Percentiles rank a stretch among this genome's conserved stretches.
Conservation (phyloP, 495 filamentous ascomycete genomes). For the Thermothielavioides terrestris region DNA sequence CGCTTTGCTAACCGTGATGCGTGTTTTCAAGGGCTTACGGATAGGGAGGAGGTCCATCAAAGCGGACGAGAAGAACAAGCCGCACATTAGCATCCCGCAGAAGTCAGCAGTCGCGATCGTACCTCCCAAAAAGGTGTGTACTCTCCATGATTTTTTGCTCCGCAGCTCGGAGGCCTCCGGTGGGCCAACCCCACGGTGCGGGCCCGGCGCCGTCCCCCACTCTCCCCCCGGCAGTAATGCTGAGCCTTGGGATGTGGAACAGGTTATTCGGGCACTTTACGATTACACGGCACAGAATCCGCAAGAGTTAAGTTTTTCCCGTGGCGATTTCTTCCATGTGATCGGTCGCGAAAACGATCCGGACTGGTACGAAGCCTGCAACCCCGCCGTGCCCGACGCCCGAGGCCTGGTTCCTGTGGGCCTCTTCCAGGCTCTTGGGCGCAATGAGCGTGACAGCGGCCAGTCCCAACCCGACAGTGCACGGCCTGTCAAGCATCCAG, state of each 20-base stretch:
- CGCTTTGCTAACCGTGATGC: constrained; percentile 32
- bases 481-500: constrained; percentile 42
- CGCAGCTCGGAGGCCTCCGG: constrained; percentile 3
- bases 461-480: constrained; percentile 60
- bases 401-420: constrained; percentile 87
- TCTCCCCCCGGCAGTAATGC: constrained; percentile 1
- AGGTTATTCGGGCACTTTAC: constrained; percentile 97
- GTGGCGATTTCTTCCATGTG: constrained; percentile 97
- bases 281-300: constrained; percentile 71
- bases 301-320: constrained; percentile 81
- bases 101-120: constrained; percentile 93
- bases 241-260: constrained; percentile 19
- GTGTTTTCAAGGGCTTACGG: constrained; percentile 53
- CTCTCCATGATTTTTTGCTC: constrained; percentile 12
- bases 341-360: constrained; percentile 89
- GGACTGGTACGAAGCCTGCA: constrained; percentile 99
- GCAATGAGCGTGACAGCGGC: constrained; percentile 79
- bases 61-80: constrained; percentile 68
- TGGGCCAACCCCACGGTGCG: constrained; percentile 1
- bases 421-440: constrained; percentile 86
- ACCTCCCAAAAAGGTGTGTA: constrained; percentile 87
- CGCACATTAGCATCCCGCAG: constrained; percentile 79
- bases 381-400: constrained; percentile 79
- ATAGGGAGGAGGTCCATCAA: constrained; percentile 66
- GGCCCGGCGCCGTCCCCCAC: neutral